Base-by-base conservation (phyloP, 1,139 yeast species). In the Yamadazyma blattariae region DNA sequence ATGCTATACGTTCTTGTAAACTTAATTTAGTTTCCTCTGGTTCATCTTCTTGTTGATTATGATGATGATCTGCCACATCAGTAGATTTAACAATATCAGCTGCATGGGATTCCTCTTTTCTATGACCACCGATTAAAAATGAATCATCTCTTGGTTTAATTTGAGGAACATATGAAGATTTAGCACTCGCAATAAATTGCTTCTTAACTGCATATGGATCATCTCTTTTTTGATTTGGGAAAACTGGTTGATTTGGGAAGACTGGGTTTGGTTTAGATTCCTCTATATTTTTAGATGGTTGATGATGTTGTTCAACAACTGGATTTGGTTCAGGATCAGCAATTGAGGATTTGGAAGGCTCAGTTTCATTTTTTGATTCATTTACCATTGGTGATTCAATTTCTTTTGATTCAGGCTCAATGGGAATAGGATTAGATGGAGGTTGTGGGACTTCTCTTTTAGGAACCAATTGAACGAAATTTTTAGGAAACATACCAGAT, bases 401-500 rank as follows among this genome's bases (percentile, higher is more conserved):
- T 14, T 25, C 29, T 6, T 19, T 27, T 3, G 29, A 21, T 5
- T 21, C 21, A 7, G 21, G 20, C 9, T 27, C 25, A 21, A 14
- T 16, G 11, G 33, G 24, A 5, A 12, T 20, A 7, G 26, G 16
- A 8, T 20, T 14, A 15, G n/a, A 7, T 11, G 37, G 33, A 14
- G 37, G 37, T 22, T 37, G 32, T 2, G 40, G 35, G 1, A 31
- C 36, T 17, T 31, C 36, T 24, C 35, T 28, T 16, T 32, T 30
- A 10, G 22, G 33, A 6, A 64, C 38, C 10, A 47, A 29, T 41
- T 78, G 79, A 5, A 92, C 97, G 64, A 87, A 92, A 54, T 79
- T 82, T 56, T 77, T 79, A 7, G 98, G 98, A 50, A 92, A 92
- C 67, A 90, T 82, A 7, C 98, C 98, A 25, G 73, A 57, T 37